Conservation (phyloP, 164 flowering plant species). For the Magnolia sinica region DNA sequence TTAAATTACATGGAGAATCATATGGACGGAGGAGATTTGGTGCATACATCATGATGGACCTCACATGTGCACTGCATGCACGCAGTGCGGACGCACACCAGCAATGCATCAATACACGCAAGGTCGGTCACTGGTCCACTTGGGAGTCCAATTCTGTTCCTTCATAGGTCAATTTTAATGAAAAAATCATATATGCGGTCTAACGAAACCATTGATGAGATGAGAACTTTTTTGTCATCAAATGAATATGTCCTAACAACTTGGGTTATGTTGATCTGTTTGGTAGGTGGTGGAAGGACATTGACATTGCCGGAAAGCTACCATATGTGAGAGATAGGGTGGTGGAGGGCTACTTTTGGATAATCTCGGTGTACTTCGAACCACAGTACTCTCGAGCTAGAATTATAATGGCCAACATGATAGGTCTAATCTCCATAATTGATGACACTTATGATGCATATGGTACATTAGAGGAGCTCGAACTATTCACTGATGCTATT, state of each 20-base stretch:
- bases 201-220: not conserved
- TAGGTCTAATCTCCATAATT: slow-evolving; percentile 6
- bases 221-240: not conserved
- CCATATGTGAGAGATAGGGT: slow-evolving; percentile 1
- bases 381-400: slow-evolving; percentile 11
- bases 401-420: not conserved
- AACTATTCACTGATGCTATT: slow-evolving; percentile 22
- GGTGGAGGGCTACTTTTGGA: slow-evolving; percentile 10
- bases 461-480: slow-evolving; percentile 25
- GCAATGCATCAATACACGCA: too few species aligned
- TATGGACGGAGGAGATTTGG: too few species aligned
- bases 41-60: too few species aligned
- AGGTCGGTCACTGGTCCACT: too few species aligned
- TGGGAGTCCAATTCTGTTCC: not conserved
- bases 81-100: too few species aligned
- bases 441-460: slow-evolving; percentile 27
- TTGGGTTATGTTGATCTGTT: too few species aligned
- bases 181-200: too few species aligned
- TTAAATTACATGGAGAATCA: too few species aligned
- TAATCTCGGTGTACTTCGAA: not conserved
- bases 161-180: too few species aligned
- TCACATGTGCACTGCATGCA: too few species aligned
- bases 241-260: not conserved
- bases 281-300: slow-evolving; percentile 10
- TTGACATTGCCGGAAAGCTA: not conserved